These are phyloP conservation scores for Cercospora janseana DNA, from an alignment of 2,329 filamentous ascomycete genomes.

Conservation along the genomic window DNA sequence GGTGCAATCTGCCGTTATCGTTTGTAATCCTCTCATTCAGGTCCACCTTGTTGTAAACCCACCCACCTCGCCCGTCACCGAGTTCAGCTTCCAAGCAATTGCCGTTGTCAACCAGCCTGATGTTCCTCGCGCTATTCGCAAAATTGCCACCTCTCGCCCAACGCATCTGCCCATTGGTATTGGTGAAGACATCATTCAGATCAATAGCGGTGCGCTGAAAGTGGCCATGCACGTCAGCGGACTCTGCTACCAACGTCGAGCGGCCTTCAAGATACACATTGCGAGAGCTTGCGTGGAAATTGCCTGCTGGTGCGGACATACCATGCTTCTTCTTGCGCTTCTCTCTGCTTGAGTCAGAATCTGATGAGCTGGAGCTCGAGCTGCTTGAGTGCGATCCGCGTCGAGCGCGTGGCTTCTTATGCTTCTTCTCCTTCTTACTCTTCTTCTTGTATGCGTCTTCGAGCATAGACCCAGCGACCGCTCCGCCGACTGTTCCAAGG, in stretches of 20 bases:
- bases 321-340: conserved; percentile 23
- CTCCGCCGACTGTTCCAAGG: conserved; percentile 58
- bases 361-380: conserved; percentile 26
- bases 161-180: conserved; percentile 38
- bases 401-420: conserved; percentile 22
- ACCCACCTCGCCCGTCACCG: conserved; percentile 38
- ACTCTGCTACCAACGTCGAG: conserved; percentile 41
- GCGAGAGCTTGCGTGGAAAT: conserved; percentile 39
- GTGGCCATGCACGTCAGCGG: conserved; percentile 36
- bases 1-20: conserved; percentile 39
- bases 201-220: conserved; percentile 37
- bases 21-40: conserved; percentile 44
- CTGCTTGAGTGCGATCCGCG: conserved; percentile 20
- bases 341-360: conserved; percentile 20
- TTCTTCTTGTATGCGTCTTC: conserved; percentile 54
- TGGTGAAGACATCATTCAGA: conserved; percentile 42
- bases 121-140: conserved; percentile 35
- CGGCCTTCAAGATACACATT: conserved; percentile 39
- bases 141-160: conserved; percentile 43
- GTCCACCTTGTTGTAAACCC: conserved; percentile 35
- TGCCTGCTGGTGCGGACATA: conserved; percentile 34
- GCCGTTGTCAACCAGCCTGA: conserved; percentile 36
- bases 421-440: conserved; percentile 39
- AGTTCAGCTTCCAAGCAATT: conserved; percentile 39
- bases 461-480: conserved; percentile 54